A percentile compares a stretch with the other conserved stretches of the same genome.
phyloP scores from a whole-genome alignment of 768 basidiomycete species.

The Albatrellus ellisii region DNA sequence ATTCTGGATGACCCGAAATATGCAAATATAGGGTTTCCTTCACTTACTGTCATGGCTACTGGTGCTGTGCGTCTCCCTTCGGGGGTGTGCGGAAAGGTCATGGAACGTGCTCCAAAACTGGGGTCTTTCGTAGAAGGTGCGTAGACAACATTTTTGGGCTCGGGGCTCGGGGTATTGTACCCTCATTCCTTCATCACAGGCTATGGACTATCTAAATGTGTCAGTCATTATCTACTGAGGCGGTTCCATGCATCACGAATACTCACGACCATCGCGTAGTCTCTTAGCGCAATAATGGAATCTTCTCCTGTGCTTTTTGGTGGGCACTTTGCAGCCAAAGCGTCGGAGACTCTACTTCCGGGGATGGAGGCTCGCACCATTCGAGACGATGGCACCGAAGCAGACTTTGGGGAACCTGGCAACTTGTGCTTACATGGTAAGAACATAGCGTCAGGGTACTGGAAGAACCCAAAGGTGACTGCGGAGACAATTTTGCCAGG shows the following conservation, averaged over 20 bases:
- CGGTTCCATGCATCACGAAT: not conserved
- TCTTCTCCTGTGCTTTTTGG: constrained; percentile 6
- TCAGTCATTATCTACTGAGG: not conserved
- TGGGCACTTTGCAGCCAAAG: constrained; percentile 19
- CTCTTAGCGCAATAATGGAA: not conserved
- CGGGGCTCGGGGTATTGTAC: not conserved
- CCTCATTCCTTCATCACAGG: not conserved
- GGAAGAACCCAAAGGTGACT: constrained; percentile 56
- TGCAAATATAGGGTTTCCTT: too few species aligned
- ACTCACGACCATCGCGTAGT: not conserved
- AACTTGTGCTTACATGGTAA: constrained; percentile 48
- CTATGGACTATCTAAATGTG: not conserved
- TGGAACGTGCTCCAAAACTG: not conserved
- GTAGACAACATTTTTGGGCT: not conserved
- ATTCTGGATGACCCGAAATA: too few species aligned
- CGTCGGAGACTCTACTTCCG: constrained; percentile 46
- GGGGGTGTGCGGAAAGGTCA: not conserved
- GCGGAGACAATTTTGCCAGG: constrained; percentile 47
- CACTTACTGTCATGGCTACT: not conserved
- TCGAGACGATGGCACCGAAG: constrained; percentile 44
- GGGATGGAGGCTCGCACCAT: constrained; percentile 51
- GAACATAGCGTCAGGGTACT: constrained; percentile 56
- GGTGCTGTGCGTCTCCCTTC: not conserved
- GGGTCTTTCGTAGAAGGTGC: not conserved
- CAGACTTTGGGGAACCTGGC: constrained; percentile 42